These are phyloP conservation scores for Colletotrichum sp. DNA, from an alignment of 2,329 filamentous ascomycete genomes.

Conservation along the genomic window DNA sequence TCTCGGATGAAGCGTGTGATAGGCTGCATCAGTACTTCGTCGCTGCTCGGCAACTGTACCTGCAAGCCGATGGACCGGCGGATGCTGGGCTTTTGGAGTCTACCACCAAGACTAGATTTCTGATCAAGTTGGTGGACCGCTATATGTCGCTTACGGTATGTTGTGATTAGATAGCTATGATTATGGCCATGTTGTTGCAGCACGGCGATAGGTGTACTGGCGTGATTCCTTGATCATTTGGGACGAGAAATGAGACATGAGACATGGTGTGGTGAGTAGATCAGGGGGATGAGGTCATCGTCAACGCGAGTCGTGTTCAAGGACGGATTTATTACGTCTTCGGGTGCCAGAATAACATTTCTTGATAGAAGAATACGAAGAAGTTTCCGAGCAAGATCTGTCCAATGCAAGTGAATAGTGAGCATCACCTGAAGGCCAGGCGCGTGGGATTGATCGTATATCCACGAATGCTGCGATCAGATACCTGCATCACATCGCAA, in stretches of 20 bases:
- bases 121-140: background rate
- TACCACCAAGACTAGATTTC: fast-evolving
- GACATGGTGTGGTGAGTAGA: background rate
- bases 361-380: too few species aligned
- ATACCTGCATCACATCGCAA: too few species aligned
- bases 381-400: too few species aligned
- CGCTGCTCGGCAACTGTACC: background rate
- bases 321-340: too few species aligned
- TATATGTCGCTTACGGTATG: background rate
- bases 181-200: too few species aligned
- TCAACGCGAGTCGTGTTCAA: too few species aligned
- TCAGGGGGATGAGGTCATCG: background rate
- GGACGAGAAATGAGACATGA: background rate
- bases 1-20: background rate
- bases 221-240: background rate
- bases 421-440: too few species aligned
- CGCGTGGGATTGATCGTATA: too few species aligned
- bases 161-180: background rate
- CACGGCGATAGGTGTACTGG: background rate
- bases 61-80: background rate
- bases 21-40: background rate
- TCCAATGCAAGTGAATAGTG: too few species aligned
- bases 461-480: too few species aligned
- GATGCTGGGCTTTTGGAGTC: fast-evolving
- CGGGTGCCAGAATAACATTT: too few species aligned